Percentiles rank a stretch among this genome's conserved stretches.
Conservation (phyloP, 78 protist genomes). For the Ministeria vibrans region DNA sequence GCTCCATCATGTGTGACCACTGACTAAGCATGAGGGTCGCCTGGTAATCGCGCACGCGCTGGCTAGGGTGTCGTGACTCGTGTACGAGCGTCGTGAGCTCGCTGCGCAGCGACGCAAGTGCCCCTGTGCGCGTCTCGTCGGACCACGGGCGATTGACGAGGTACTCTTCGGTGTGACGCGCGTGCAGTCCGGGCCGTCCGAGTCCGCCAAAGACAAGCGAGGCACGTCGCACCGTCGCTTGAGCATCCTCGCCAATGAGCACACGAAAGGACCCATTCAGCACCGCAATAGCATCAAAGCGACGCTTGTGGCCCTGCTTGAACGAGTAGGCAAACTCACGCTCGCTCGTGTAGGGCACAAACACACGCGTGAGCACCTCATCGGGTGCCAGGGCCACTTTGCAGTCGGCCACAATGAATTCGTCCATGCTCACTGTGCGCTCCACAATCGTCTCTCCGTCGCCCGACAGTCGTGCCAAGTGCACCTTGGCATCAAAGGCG, state of each 20-base stretch:
- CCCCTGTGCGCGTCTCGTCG: conserved; percentile 15
- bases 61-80: conserved; percentile 3
- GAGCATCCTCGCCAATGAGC: neutral
- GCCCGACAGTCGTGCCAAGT: too few relatives aligned
- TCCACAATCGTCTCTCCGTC: too few relatives aligned
- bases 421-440: conserved; percentile 3
- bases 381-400: conserved; percentile 42
- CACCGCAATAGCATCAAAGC: conserved; percentile 88
- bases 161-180: neutral
- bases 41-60: neutral
- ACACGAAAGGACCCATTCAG: conserved; percentile 67
- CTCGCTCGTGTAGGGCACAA: conserved; percentile 40
- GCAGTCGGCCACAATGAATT: conserved; percentile 42
- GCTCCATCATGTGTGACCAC: too few relatives aligned
- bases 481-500: too few relatives aligned
- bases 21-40: too few relatives aligned
- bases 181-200: conserved; percentile 21
- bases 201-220: conserved; percentile 52
- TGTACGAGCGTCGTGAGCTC: too few relatives aligned
- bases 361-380: conserved; percentile 35
- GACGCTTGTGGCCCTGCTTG: conserved; percentile 69
- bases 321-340: conserved; percentile 52
- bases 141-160: neutral
- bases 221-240: neutral
- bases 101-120: conserved; percentile 40